A percentile compares a stretch with the other conserved stretches of the same genome.
Evolutionary conservation across 2,329 filamentous ascomycete genomes (phyloP).

Genomic region (Ophiosphaerella herpotricha): DNA sequence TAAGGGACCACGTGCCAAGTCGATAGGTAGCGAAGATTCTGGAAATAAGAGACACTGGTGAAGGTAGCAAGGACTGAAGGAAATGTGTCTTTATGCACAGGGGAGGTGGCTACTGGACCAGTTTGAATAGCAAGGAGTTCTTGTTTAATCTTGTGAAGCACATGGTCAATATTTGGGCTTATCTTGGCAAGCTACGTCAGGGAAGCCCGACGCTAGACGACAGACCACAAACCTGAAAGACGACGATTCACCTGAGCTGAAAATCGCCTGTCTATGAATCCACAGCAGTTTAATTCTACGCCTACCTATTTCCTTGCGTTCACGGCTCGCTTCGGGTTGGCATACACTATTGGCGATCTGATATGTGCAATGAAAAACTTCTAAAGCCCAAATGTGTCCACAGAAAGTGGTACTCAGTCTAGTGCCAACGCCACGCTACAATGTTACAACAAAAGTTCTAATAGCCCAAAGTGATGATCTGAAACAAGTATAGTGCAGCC

Average conservation of each 20-base stretch:
- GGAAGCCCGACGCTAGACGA: constrained; percentile 1
- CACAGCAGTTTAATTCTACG: too few relatives aligned
- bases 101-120: too few relatives aligned
- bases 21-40: constrained; percentile 24
- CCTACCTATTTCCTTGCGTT: too few relatives aligned
- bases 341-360: background rate
- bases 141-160: too few relatives aligned
- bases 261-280: background rate
- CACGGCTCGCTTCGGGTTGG: too few relatives aligned
- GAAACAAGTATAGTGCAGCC: too few relatives aligned
- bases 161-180: background rate
- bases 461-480: too few relatives aligned
- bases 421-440: constrained; percentile 16
- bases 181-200: constrained; percentile 27
- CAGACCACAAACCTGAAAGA: constrained; percentile 17
- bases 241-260: background rate
- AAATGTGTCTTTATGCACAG: background rate
- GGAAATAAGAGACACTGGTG: background rate
- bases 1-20: constrained; percentile 38
- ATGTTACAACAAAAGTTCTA: constrained; percentile 3
- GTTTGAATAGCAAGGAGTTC: too few relatives aligned
- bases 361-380: background rate
- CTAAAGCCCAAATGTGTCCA: background rate
- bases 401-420: background rate
- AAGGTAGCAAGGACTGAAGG: constrained; percentile 1